phyloP scores from a whole-genome alignment of 495 filamentous ascomycete genomes.

The Daldinia childiae region DNA sequence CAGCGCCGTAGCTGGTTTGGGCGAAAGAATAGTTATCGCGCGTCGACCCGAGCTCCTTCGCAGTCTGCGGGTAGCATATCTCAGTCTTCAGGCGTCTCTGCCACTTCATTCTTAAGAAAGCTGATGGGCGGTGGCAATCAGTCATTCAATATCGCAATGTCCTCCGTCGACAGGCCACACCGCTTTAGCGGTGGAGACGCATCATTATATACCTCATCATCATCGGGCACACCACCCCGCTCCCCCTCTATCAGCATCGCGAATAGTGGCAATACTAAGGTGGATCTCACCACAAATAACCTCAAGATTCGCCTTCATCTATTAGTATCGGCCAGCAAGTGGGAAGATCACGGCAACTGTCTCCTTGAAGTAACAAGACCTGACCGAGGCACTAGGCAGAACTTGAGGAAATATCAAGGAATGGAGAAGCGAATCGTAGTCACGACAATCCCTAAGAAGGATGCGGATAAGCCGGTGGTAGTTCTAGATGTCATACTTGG shows the following conservation, averaged over 20 bases:
- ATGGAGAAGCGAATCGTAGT: conserved; percentile 87
- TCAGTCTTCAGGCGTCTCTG: conserved; percentile 71
- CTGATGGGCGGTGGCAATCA: conserved; percentile 60
- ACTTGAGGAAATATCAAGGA: conserved; percentile 60
- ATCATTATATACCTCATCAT: conserved; percentile 68
- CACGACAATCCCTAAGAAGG: conserved; percentile 58
- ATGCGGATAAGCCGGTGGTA: conserved; percentile 71
- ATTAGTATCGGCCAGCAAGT: conserved; percentile 78
- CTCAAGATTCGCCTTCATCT: conserved; percentile 85
- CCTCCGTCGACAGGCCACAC: conserved; percentile 58
- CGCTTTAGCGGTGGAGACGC: conserved; percentile 60
- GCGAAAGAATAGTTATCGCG: conserved; percentile 67
- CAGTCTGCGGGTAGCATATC: conserved; percentile 52
- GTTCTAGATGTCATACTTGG: conserved; percentile 86
- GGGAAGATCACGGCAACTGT: conserved; percentile 90
- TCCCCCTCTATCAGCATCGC: conserved; percentile 64
- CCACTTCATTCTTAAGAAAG: conserved; percentile 74
- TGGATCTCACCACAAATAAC: conserved; percentile 75
- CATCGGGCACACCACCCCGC: conserved; percentile 65
- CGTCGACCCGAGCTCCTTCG: conserved; percentile 61
- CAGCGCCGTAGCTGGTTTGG: conserved; percentile 63
- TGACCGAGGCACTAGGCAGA: conserved; percentile 63
- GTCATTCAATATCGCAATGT: conserved; percentile 81
- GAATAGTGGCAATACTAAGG: conserved; percentile 67
- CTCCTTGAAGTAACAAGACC: conserved; percentile 81